A percentile compares a stretch with the other conserved stretches of the same genome.
Evolutionary conservation across 495 filamentous ascomycete genomes (phyloP).

Genomic region (Tetracladium setigerum): DNA sequence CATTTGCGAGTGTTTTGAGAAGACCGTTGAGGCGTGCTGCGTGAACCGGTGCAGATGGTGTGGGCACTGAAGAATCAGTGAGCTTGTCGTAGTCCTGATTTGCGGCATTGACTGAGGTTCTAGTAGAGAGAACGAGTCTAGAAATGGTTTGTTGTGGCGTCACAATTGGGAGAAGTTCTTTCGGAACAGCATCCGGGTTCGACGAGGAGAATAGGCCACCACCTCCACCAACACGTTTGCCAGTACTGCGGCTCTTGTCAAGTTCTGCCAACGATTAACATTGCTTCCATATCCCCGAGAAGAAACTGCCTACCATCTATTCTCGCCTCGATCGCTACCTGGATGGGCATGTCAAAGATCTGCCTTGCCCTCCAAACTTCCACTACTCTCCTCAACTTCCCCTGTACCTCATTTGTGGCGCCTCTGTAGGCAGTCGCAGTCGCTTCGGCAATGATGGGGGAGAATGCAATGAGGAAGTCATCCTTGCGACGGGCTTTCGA

Average conservation of each 20-base stretch:
- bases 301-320: conserved; percentile 55
- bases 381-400: conserved; percentile 79
- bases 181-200: conserved; percentile 50
- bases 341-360: conserved; percentile 76
- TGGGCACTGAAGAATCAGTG: conserved; percentile 53
- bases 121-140: conserved; percentile 57
- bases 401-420: conserved; percentile 71
- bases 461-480: conserved; percentile 87
- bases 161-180: conserved; percentile 68
- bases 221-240: conserved; percentile 57
- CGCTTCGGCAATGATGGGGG: conserved; percentile 83
- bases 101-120: conserved; percentile 55
- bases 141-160: conserved; percentile 63
- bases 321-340: conserved; percentile 67
- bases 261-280: conserved; percentile 48
- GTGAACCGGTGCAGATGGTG: conserved; percentile 77
- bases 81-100: conserved; percentile 77
- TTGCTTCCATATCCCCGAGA: not conserved
- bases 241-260: conserved; percentile 62
- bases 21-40: conserved; percentile 83
- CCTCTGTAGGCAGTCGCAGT: conserved; percentile 80
- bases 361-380: conserved; percentile 85
- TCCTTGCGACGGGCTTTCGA: conserved; percentile 84
- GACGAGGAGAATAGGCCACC: conserved; percentile 62
- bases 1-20: conserved; percentile 78